Conservation (phyloP, 2,329 filamentous ascomycete species). For the Parastagonospora avenae region DNA sequence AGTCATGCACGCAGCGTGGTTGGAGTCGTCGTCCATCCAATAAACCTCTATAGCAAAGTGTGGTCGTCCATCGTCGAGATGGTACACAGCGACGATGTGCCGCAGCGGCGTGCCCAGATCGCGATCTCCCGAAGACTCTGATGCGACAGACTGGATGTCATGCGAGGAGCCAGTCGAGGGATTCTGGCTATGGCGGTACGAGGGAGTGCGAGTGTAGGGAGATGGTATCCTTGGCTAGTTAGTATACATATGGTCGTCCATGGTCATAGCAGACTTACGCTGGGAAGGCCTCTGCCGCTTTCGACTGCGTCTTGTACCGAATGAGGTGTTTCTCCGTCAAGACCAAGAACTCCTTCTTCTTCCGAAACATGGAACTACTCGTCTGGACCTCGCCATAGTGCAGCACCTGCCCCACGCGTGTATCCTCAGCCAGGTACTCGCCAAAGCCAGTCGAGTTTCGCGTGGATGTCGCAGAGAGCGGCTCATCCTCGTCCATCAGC, state of each 20-base stretch:
- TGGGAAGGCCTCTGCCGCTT: slow-evolving; percentile 68
- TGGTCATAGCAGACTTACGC: slow-evolving; percentile 20
- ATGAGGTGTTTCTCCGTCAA: slow-evolving; percentile 71
- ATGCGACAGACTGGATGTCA: slow-evolving; percentile 61
- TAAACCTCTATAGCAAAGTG: slow-evolving; percentile 71
- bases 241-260: background rate
- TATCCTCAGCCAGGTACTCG: slow-evolving; percentile 48
- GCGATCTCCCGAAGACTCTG: slow-evolving; percentile 57
- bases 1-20: slow-evolving; percentile 65
- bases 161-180: slow-evolving; percentile 66
- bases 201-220: slow-evolving; percentile 48
- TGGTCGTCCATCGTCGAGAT: slow-evolving; percentile 69
- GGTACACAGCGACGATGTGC: slow-evolving; percentile 70
- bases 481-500: slow-evolving; percentile 58
- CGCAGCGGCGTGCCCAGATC: slow-evolving; percentile 66
- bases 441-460: slow-evolving; percentile 48
- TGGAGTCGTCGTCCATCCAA: slow-evolving; percentile 68
- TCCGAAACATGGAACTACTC: slow-evolving; percentile 71
- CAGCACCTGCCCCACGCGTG: slow-evolving; percentile 54
- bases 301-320: slow-evolving; percentile 70
- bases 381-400: slow-evolving; percentile 74
- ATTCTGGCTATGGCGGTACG: slow-evolving; percentile 60
- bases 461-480: slow-evolving; percentile 56
- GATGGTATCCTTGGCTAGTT: slow-evolving; percentile 32
- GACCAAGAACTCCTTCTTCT: slow-evolving; percentile 74